Conservation (phyloP, 129 eudicot genomes). For the Daucus carota region DNA sequence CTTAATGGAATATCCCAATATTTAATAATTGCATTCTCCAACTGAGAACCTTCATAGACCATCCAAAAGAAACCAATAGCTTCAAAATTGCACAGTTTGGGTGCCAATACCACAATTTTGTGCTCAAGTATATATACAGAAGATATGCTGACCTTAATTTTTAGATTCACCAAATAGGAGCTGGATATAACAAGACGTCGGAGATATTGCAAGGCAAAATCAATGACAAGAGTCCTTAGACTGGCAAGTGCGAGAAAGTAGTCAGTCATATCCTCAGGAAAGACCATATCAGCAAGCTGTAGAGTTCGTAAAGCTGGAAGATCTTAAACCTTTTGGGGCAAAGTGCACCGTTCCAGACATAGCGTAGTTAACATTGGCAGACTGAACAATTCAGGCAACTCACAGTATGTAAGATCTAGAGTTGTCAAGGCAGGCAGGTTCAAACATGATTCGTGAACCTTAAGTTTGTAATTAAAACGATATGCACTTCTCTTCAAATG, state of each 20-base stretch:
- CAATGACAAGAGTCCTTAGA: neutral
- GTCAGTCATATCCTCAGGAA: neutral
- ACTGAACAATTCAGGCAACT: too few species aligned
- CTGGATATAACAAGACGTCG: neutral
- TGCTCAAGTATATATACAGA: too few species aligned
- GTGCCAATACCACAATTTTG: neutral
- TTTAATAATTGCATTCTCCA: neutral
- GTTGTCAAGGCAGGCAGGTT: too few species aligned
- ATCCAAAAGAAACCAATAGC: neutral
- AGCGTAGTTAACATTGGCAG: too few species aligned
- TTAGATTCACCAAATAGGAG: neutral
- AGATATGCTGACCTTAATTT: neutral
- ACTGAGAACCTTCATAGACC: neutral
- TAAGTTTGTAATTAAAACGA: too few species aligned
- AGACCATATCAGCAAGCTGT: neutral
- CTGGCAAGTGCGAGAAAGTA: neutral
- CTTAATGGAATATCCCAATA: neutral
- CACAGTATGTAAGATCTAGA: too few species aligned
- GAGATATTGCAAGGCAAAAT: neutral
- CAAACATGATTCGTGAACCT: too few species aligned
- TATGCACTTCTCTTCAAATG: too few species aligned
- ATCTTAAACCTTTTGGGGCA: neutral
- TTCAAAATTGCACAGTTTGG: neutral
- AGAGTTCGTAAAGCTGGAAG: neutral
- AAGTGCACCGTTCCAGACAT: neutral